Evolutionary conservation across 1,139 yeast genomes (phyloP).

Genomic region (Geotrichum carabidarum): DNA sequence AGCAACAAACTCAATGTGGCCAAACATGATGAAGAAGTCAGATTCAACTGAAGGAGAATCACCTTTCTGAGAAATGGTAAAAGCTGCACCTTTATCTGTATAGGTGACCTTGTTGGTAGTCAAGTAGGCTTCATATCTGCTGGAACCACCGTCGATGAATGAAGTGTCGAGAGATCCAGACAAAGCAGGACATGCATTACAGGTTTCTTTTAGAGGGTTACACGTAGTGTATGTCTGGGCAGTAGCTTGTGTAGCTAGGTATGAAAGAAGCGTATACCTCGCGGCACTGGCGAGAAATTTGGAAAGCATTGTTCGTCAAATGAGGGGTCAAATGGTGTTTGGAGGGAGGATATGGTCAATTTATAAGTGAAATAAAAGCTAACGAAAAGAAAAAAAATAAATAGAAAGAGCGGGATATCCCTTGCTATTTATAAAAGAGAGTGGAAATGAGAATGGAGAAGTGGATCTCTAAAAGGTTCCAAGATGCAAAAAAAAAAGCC

Average conservation of each 20-base stretch:
- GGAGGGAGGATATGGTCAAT: not conserved
- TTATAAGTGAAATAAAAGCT: not conserved
- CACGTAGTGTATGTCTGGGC: conserved; percentile 30
- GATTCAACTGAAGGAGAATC: conserved; percentile 76
- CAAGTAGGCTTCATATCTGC: conserved; percentile 26
- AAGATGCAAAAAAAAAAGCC: not conserved
- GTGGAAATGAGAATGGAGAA: not conserved
- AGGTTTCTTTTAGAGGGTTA: conserved; percentile 22
- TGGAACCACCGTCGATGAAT: conserved; percentile 22
- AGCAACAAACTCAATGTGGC: conserved; percentile 66
- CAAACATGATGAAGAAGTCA: conserved; percentile 79
- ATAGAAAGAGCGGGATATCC: not conserved
- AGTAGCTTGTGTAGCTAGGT: conserved; percentile 2
- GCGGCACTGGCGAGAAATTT: not conserved
- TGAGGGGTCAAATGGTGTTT: not conserved
- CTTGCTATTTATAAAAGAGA: not conserved
- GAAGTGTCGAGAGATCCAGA: conserved; percentile 19
- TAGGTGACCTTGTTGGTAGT: conserved; percentile 33
- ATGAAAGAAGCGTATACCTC: not conserved
- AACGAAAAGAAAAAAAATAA: not conserved
- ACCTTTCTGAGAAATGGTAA: conserved; percentile 55
- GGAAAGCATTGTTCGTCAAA: not conserved
- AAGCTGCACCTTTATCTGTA: conserved; percentile 51
- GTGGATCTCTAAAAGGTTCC: not conserved
- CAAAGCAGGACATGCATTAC: conserved; percentile 19